Base-by-base conservation (phyloP, 768 basidiomycete species). In the Calocybe cyanea region DNA sequence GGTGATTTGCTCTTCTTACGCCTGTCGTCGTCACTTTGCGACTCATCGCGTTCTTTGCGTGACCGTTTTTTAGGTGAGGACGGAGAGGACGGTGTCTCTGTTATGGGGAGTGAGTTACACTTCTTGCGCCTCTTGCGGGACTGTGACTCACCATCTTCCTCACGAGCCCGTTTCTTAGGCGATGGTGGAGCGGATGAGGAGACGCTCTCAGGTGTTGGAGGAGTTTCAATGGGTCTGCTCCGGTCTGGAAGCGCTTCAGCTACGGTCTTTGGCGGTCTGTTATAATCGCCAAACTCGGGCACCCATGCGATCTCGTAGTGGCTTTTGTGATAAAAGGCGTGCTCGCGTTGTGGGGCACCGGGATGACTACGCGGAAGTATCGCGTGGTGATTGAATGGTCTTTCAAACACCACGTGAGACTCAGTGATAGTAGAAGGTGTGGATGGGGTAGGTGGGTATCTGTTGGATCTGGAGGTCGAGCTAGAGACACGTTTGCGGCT, bases 271-370 rank as follows among this genome's bases (percentile, higher is more conserved):
- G 50, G 53, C 2, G 47, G 50, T 6, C 18, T 32, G 30, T 45
- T 23, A 18, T 38, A 39, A 18, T 44, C 39, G 17, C 54, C 54
- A 33, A 55, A 55, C 31, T 44, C 54, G 5, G 48, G 45, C 1
- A 38, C 21, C 54, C 54, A 55, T 6, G 34, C 47, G 14, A 51
- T 38, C 25, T 51, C 54, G 34, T 31, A 47, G 39, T 55, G 54
- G 7, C 47, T 49, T n/a, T 38, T 38, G 37, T 47, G 38, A 30
- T 44, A 51, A n/a, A 35, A 35, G n/a, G 34, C 34, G 17, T 35
- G n/a, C n/a, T 35, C 34, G n/a, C 34, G 34, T 7, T 14, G 34
- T 14, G n/a, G 14, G 18, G 31, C 50, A 15, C 31, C 41, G 25
- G 45, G 45, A 13, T 24, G 38, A 19, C 11, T 10, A n/a, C 41